Evolutionary conservation across 345 rosid genomes (phyloP), one percentile per base, ranked within the genome.

Genomic region (Excoecaria agallocha): DNA sequence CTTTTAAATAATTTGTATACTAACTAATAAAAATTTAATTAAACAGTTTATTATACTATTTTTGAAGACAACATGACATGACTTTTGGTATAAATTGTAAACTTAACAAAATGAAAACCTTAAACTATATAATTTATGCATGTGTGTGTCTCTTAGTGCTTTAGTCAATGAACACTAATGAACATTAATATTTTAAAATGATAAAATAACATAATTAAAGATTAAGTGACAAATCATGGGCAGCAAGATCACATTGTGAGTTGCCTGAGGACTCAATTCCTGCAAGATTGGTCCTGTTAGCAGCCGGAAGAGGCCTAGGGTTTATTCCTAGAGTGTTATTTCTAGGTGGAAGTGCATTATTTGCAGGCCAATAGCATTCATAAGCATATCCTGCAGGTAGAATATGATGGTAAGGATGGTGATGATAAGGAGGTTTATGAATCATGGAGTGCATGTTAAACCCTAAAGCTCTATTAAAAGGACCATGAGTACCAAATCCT

Each of bases 371-470:
- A 39, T 8, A 19, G 63, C 38, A 10, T 25, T 13, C 57, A 66
- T 60, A 12, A 25, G 61, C 66, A 73, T 41, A 57, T 16, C 12
- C 22, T 2, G 30, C 52, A 30, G 51, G 3, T 17, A 43, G 54
- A 19, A n/a, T 22, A 20, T 41, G 51, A 20, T 57, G 51, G 3
- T 13, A 24, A 20, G 43, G 3, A 41, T 50, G 15, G 6, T 30
- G 55, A 45, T 60, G 22, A 8, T 54, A 12, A 3, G 46, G 30
- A 48, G 82, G 70, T 59, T 75, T 75, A 30, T 45, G 82, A 52
- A 79, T 66, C 59, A 59, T 13, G 37, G 82, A 79, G 55, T 41
- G 35, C 56, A 70, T 19, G 12, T 75, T 52, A 52, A 79, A 24
- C 6, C 79, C 79, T 10, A 74, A 8, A 39, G 56, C 35, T 60